Percentiles rank a stretch among this genome's conserved stretches.
These are phyloP conservation scores for Starmera quercuum DNA, from an alignment of 805 yeast species.

Conservation along the genomic window DNA sequence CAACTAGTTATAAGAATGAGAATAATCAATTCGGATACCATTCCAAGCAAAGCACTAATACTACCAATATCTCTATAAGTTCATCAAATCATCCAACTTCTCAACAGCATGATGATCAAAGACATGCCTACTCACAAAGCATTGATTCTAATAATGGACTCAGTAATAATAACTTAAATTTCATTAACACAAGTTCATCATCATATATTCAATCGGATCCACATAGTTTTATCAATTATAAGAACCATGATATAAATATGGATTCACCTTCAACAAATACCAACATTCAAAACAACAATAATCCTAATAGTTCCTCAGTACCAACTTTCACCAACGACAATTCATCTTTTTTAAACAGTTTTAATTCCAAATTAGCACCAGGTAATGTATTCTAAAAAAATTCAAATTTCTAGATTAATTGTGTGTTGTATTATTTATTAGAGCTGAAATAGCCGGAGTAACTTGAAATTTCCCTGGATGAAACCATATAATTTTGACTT, in stretches of 20 bases:
- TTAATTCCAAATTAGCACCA: conserved; percentile 1
- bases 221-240: too few relatives aligned
- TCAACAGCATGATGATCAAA: neutral
- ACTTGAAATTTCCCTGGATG: too few relatives aligned
- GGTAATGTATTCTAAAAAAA: neutral
- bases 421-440: too few relatives aligned
- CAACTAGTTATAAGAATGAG: conserved; percentile 11
- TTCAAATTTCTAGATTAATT: neutral
- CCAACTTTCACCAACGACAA: neutral
- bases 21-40: conserved; percentile 1
- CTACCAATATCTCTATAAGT: conserved; percentile 2
- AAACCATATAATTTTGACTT: too few relatives aligned
- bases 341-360: conserved; percentile 1
- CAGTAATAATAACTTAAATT: neutral
- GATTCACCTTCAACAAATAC: too few relatives aligned
- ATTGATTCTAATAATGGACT: conserved; percentile 1
- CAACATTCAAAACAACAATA: neutral
- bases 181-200: neutral
- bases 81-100: conserved; percentile 1
- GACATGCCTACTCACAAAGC: conserved; percentile 2
- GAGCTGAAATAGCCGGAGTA: too few relatives aligned
- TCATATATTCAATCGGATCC: too few relatives aligned
- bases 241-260: too few relatives aligned
- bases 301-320: neutral
- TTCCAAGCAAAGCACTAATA: neutral